Base-by-base conservation (phyloP, 2,329 filamentous ascomycete species). In the Fusarium sarcochroum region DNA sequence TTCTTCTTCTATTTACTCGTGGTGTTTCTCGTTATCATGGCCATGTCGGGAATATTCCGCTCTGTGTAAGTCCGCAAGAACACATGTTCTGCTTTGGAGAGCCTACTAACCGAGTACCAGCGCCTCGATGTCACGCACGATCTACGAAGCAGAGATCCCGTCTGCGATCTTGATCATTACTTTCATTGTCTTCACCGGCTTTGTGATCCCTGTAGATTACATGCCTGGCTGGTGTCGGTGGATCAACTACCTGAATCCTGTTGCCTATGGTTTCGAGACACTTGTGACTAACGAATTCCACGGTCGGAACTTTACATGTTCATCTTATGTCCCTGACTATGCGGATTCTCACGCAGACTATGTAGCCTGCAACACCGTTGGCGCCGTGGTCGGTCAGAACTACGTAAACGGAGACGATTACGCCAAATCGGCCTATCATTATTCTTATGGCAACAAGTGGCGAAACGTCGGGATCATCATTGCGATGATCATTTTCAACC, bases 201-300 rank as follows among this genome's bases (percentile, higher is more conserved):
- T 89, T 65, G 74, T 79, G 4, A 79, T 82, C 17, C 73, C 76
- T 0, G 50, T 64, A 0, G 51, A 66, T 13, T 73, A 90, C 73
- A 91, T 88, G 86, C 81, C 69, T 3, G 17, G 32, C 25, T 70
- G 67, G 70, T 35, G 87, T 17, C 84, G 85, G 3, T 92, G 89
- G 88, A 84, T 86, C 25, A 80, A 85, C 27, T 91, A 89, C 89
- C 87, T 91, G 60, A 87, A 86, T 55, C 73, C 88, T 3, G 83
- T 91, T 21, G 84, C 82, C 6, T 91, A 91, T 63, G 87, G 83
- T 0, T 91, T 91, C 70, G 88, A 91, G 68, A 80, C 83, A 3
- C 78, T 90, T 13, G 86, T 89, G 84, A 79, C 86, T 55, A 91
- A 90, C 73, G 89, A 92, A 67, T 1, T 90, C 87, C 63, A 79